Evolutionary conservation across 2,329 filamentous ascomycete genomes (phyloP).

Genomic region (Amesomyces nigricolor): DNA sequence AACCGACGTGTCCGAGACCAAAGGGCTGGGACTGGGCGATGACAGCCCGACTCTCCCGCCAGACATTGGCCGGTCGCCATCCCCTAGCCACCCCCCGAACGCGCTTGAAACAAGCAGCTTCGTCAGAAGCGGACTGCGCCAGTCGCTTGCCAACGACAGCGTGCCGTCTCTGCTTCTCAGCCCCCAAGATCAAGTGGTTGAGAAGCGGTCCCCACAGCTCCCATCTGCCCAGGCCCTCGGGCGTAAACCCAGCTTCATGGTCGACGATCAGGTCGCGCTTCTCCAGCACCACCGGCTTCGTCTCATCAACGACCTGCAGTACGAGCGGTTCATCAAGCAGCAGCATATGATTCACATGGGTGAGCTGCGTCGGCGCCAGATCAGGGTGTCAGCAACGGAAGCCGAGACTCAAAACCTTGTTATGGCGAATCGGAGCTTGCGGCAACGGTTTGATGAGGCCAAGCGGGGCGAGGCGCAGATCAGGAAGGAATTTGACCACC

Average conservation of each 20-base stretch:
- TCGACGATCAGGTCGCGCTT: slow-evolving; percentile 42
- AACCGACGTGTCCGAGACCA: slow-evolving; percentile 41
- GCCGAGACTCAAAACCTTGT: slow-evolving; percentile 78
- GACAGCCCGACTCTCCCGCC: slow-evolving; percentile 62
- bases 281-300: slow-evolving; percentile 70
- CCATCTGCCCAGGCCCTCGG: slow-evolving; percentile 28
- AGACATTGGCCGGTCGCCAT: slow-evolving; percentile 41
- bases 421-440: slow-evolving; percentile 68
- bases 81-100: slow-evolving; percentile 54
- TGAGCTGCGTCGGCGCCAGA: slow-evolving; percentile 66
- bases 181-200: slow-evolving; percentile 42
- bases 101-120: slow-evolving; percentile 55
- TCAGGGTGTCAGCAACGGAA: slow-evolving; percentile 71
- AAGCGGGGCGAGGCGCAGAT: slow-evolving; percentile 65
- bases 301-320: slow-evolving; percentile 73
- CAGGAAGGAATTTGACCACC: slow-evolving; percentile 66
- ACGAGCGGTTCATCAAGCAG: slow-evolving; percentile 77
- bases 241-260: slow-evolving; percentile 31
- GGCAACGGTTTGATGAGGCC: slow-evolving; percentile 65
- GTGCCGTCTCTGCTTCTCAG: slow-evolving; percentile 49
- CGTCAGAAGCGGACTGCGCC: slow-evolving; percentile 50
- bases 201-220: slow-evolving; percentile 33
- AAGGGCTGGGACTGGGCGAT: slow-evolving; percentile 35
- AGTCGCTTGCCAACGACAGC: slow-evolving; percentile 53
- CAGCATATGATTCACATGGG: slow-evolving; percentile 79